Percentiles rank a stretch among this genome's conserved stretches.
phyloP scores from a whole-genome alignment of 805 yeast species.

The Candida railenensis region DNA sequence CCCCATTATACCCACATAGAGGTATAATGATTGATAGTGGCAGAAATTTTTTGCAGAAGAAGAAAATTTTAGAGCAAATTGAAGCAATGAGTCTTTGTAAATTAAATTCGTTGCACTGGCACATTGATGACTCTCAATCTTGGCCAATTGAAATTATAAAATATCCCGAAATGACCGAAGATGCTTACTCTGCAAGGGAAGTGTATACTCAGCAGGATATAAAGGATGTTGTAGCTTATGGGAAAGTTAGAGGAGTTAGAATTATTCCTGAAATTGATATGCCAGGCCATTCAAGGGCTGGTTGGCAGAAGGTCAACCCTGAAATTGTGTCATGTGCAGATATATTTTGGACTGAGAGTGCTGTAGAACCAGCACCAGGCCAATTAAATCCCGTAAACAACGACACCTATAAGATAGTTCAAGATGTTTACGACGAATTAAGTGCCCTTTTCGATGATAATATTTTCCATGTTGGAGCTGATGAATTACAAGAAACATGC shows the following conservation, averaged over 20 bases:
- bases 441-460: constrained; percentile 29
- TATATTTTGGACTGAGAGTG: constrained; percentile 19
- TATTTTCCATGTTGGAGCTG: constrained; percentile 43
- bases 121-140: constrained; percentile 36
- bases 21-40: constrained; percentile 41
- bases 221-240: constrained; percentile 27
- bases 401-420: constrained; percentile 30
- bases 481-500: constrained; percentile 35
- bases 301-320: constrained; percentile 33
- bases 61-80: constrained; percentile 29
- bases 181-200: constrained; percentile 34
- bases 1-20: constrained; percentile 35
- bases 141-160: constrained; percentile 36
- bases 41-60: constrained; percentile 30
- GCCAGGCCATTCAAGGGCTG: constrained; percentile 43
- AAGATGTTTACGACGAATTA: constrained; percentile 32
- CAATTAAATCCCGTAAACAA: constrained; percentile 35
- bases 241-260: constrained; percentile 35
- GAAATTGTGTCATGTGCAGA: constrained; percentile 30
- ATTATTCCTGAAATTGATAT: constrained; percentile 41
- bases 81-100: constrained; percentile 38
- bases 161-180: constrained; percentile 38
- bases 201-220: constrained; percentile 27
- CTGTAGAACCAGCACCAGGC: constrained; percentile 42
- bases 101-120: constrained; percentile 43